A percentile compares a stretch with the other conserved stretches of the same genome.
phyloP scores from a whole-genome alignment of 2,329 filamentous ascomycete genomes.

The Aspergillus tanneri region DNA sequence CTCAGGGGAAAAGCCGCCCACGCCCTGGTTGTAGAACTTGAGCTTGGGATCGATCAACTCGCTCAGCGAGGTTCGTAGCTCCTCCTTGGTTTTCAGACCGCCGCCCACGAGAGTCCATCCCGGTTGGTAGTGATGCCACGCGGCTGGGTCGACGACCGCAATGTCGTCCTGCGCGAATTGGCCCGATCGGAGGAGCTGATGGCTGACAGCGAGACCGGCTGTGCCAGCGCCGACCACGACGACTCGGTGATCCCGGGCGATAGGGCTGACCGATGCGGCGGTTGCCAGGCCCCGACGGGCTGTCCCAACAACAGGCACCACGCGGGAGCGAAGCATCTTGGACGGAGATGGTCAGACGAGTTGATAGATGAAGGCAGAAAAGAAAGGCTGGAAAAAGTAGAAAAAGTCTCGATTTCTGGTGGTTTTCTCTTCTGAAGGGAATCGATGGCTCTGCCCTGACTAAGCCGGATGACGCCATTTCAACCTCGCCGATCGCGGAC shows the following conservation, averaged over 20 bases:
- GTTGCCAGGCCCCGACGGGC: slow-evolving; percentile 29
- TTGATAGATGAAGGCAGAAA: too few relatives aligned
- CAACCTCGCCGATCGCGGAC: too few relatives aligned
- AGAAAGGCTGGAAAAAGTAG: too few relatives aligned
- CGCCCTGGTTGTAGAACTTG: slow-evolving; percentile 58
- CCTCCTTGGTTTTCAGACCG: slow-evolving; percentile 62
- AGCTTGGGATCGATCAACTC: slow-evolving; percentile 60
- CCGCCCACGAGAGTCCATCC: slow-evolving; percentile 69
- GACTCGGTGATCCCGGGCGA: slow-evolving; percentile 57
- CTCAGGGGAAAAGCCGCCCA: slow-evolving; percentile 54
- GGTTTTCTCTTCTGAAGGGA: too few relatives aligned
- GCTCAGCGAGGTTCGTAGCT: slow-evolving; percentile 54
- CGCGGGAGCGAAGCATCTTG: slow-evolving; percentile 30
- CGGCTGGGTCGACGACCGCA: slow-evolving; percentile 62
- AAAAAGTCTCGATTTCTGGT: too few relatives aligned
- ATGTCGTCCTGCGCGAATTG: slow-evolving; percentile 61
- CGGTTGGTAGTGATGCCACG: slow-evolving; percentile 67
- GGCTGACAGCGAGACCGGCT: slow-evolving; percentile 64
- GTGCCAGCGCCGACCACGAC: slow-evolving; percentile 67
- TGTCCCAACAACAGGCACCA: slow-evolving; percentile 24
- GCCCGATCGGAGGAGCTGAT: slow-evolving; percentile 63
- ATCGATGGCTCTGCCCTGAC: too few relatives aligned
- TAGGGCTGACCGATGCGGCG: slow-evolving; percentile 35
- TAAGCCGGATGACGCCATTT: too few relatives aligned
- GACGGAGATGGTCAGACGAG: background rate